These are phyloP conservation scores for Phlyctochytrium planicorne DNA, from an alignment of 192 early-diverging fungal species.

Conservation along the genomic window DNA sequence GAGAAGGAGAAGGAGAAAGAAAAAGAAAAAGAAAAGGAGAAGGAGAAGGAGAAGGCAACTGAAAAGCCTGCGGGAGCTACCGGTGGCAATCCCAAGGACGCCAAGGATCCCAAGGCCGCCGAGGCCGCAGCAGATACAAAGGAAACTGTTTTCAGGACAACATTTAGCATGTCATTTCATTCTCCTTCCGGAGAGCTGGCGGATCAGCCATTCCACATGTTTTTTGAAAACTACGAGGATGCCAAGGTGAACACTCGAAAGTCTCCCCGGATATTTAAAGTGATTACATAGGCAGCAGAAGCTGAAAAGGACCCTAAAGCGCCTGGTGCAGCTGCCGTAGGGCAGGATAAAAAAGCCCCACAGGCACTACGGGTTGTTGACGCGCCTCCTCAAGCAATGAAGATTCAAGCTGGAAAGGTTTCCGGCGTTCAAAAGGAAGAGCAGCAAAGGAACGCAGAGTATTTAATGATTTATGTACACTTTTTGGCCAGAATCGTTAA, in stretches of 20 bases:
- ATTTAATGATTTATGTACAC: conserved; percentile 63
- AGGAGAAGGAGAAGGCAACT: background rate
- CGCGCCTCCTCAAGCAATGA: background rate
- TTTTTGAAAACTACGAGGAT: too few species aligned
- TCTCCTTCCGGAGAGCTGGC: background rate
- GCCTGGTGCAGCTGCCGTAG: too few species aligned
- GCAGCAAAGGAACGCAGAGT: conserved; percentile 42
- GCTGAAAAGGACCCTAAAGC: too few species aligned
- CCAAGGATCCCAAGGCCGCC: background rate
- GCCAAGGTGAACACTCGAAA: too few species aligned
- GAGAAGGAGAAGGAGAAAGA: conserved; percentile 1
- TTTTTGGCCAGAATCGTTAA: conserved; percentile 50
- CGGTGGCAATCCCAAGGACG: background rate
- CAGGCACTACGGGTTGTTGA: too few species aligned
- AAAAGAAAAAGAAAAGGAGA: background rate
- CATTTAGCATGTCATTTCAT: background rate
- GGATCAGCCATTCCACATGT: background rate
- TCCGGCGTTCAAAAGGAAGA: background rate
- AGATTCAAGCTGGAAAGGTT: background rate
- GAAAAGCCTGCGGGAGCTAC: background rate
- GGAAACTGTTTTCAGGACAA: too few species aligned
- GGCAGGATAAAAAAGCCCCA: too few species aligned
- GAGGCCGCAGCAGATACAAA: too few species aligned
- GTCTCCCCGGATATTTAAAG: too few species aligned
- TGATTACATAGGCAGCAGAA: too few species aligned